Evolutionary conservation across 495 filamentous ascomycete species (phyloP).

Genomic region (Cercophora sp.): DNA sequence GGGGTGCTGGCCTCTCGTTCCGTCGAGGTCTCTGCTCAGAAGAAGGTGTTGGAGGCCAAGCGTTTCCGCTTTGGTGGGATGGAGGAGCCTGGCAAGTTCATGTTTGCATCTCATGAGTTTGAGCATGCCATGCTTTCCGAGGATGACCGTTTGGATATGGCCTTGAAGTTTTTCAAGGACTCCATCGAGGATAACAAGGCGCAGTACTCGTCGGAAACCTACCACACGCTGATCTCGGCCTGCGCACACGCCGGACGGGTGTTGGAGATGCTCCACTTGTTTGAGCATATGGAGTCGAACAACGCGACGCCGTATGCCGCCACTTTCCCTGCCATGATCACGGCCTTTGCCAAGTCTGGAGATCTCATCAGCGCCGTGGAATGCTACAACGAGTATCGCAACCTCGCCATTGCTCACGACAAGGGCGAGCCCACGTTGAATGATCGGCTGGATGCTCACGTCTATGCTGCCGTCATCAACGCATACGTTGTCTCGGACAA

Average conservation of each 20-base stretch:
- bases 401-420: conserved; percentile 75
- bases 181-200: conserved; percentile 63
- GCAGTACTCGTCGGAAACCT: conserved; percentile 58
- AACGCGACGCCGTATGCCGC: conserved; percentile 68
- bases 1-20: conserved; percentile 74
- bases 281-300: conserved; percentile 80
- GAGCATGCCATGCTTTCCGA: conserved; percentile 79
- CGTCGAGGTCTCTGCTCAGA: conserved; percentile 65
- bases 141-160: conserved; percentile 78
- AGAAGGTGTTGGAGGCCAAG: conserved; percentile 68
- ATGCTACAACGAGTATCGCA: conserved; percentile 90
- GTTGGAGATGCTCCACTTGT: conserved; percentile 83
- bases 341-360: conserved; percentile 74
- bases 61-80: conserved; percentile 75
- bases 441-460: conserved; percentile 70
- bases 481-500: conserved; percentile 80
- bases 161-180: conserved; percentile 76
- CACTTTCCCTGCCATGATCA: conserved; percentile 88
- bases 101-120: conserved; percentile 80
- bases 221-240: conserved; percentile 74
- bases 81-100: conserved; percentile 82
- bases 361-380: conserved; percentile 88
- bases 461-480: conserved; percentile 84
- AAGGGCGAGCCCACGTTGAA: conserved; percentile 65
- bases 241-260: conserved; percentile 75